Conservation (phyloP, 257 asterid genomes). For the Solanum lycopersicoides region DNA sequence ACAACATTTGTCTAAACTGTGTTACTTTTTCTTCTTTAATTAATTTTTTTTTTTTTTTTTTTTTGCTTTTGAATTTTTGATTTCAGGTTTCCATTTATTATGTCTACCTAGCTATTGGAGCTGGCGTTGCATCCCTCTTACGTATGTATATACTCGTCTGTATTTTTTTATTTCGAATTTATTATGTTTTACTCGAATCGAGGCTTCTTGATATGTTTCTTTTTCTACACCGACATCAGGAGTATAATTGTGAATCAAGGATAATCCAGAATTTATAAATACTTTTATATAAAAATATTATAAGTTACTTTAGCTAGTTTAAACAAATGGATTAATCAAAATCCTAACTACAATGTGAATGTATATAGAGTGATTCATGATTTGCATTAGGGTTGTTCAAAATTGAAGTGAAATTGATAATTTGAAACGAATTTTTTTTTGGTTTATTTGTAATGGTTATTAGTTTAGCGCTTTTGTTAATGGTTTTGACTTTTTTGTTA, state of each 20-base stretch:
- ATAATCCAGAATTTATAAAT: too few species aligned
- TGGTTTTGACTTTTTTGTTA: too few species aligned
- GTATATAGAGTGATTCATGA: too few species aligned
- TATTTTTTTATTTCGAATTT: not conserved
- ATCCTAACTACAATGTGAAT: too few species aligned
- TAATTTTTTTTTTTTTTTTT: not conserved
- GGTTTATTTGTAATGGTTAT: too few species aligned
- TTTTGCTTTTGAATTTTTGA: not conserved
- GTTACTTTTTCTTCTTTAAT: not conserved
- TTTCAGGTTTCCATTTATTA: conserved; percentile 43
- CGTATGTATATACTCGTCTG: conserved; percentile 30
- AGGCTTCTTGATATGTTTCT: too few species aligned
- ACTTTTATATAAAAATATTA: not conserved
- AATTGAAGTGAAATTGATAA: too few species aligned
- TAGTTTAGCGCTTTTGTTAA: too few species aligned
- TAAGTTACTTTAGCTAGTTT: not conserved
- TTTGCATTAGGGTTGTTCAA: too few species aligned
- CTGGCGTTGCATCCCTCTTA: conserved; percentile 48
- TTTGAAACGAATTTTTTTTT: too few species aligned
- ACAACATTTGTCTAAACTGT: not conserved
- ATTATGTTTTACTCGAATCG: not conserved
- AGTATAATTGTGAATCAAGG: not conserved
- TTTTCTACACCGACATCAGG: not conserved
- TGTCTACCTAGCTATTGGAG: conserved; percentile 52
- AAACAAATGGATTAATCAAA: too few species aligned